Percentiles rank a stretch among this genome's conserved stretches.
phyloP scores from a whole-genome alignment of 495 filamentous ascomycete species.

The Hyaloscypha bicolor region DNA sequence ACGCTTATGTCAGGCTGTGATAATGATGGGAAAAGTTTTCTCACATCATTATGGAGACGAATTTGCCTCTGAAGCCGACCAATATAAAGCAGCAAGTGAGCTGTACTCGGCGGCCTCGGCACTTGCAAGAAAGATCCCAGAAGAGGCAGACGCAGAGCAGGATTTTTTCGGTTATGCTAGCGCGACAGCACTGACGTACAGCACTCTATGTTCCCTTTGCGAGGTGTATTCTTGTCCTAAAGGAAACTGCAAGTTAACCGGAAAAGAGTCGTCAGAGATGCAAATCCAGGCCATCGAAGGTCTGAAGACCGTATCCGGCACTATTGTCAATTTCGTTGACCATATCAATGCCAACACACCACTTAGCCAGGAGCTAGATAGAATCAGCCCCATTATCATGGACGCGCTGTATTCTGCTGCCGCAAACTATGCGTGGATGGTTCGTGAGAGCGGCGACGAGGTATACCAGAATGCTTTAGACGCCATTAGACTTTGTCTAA shows the following conservation, averaged over 20 bases:
- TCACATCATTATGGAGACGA: conserved; percentile 29
- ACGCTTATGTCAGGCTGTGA: conserved; percentile 45
- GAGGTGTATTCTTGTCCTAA: conserved; percentile 30
- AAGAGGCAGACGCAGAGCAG: conserved; percentile 15
- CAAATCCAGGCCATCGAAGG: conserved; percentile 34
- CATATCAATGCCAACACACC: conserved; percentile 20
- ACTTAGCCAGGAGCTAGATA: conserved; percentile 22
- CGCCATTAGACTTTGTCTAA: conserved; percentile 34
- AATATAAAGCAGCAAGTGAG: conserved; percentile 25
- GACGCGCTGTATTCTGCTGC: conserved; percentile 41
- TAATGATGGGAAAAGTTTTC: conserved; percentile 44
- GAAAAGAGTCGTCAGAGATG: conserved; percentile 20
- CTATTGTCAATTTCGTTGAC: conserved; percentile 27
- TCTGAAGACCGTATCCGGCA: conserved; percentile 30
- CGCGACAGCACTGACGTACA: conserved; percentile 21
- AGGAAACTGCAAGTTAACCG: neutral
- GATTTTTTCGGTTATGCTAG: conserved; percentile 23
- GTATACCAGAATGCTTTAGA: conserved; percentile 31
- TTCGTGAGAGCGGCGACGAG: conserved; percentile 32
- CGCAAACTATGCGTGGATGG: conserved; percentile 41
- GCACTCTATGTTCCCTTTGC: conserved; percentile 30
- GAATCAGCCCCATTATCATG: conserved; percentile 37
- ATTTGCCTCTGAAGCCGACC: conserved; percentile 18
- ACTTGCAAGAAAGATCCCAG: conserved; percentile 21
- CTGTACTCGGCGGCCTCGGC: conserved; percentile 33